Conservation (phyloP, 345 rosid species). For the Garcia nutans region DNA sequence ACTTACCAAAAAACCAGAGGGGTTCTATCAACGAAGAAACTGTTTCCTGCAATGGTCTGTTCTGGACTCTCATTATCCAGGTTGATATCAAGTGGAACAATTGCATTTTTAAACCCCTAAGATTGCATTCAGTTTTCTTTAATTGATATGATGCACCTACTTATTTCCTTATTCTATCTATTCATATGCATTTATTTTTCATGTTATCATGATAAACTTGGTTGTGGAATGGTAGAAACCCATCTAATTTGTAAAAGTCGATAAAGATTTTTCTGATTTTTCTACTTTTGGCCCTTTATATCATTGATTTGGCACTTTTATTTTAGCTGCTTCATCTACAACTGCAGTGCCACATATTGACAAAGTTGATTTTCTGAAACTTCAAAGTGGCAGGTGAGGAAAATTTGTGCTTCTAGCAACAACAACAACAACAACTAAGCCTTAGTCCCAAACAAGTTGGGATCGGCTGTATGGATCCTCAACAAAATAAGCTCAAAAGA, state of each 20-base stretch:
- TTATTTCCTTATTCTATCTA: background rate
- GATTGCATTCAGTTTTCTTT: slow-evolving; percentile 4
- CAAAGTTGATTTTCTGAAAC: slow-evolving; percentile 71
- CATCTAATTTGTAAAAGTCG: background rate
- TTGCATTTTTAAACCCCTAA: slow-evolving; percentile 22
- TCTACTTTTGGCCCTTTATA: background rate
- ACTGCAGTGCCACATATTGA: slow-evolving; percentile 56
- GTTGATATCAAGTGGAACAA: slow-evolving; percentile 37
- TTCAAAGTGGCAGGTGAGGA: slow-evolving; percentile 92
- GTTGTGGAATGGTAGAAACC: background rate
- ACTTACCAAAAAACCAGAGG: slow-evolving; percentile 50
- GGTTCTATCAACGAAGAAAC: slow-evolving; percentile 54
- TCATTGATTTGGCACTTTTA: slow-evolving; percentile 22
- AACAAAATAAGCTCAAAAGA: no score
- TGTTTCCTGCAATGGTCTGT: slow-evolving; percentile 92
- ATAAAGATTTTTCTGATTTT: background rate
- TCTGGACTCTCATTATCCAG: slow-evolving; percentile 64
- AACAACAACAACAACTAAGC: no score
- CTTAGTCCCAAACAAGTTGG: no score
- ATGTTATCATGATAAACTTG: background rate
- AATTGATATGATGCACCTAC: background rate
- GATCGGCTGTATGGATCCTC: no score
- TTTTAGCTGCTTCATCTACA: slow-evolving; percentile 65
- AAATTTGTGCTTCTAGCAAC: no score
- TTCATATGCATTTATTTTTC: background rate